A percentile compares a stretch with the other conserved stretches of the same genome.
Evolutionary conservation across 2,329 filamentous ascomycete genomes (phyloP).

Genomic region (Elsinoe necatrix): DNA sequence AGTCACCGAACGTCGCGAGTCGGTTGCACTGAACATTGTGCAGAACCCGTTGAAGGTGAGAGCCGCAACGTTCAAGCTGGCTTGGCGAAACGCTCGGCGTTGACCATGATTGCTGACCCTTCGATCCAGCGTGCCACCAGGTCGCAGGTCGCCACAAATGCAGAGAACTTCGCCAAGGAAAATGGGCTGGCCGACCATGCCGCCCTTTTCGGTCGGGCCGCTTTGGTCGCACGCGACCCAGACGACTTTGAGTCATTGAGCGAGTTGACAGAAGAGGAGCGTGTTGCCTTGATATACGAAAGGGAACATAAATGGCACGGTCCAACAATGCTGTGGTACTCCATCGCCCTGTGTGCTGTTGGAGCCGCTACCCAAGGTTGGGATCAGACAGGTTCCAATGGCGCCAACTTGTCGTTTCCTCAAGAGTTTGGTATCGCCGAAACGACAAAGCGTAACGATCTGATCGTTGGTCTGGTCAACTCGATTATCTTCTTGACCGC

Average conservation of each 20-base stretch:
- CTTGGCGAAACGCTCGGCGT: background rate
- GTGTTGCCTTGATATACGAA: conserved; percentile 53
- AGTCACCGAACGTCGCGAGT: conserved; percentile 29
- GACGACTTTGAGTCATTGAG: conserved; percentile 53
- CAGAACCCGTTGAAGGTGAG: conserved; percentile 39
- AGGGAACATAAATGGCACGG: conserved; percentile 60
- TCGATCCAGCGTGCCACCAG: conserved; percentile 26
- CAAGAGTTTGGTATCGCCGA: conserved; percentile 22
- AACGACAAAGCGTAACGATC: conserved; percentile 27
- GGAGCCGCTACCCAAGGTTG: conserved; percentile 28
- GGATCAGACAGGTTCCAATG: conserved; percentile 28
- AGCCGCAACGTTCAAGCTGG: conserved; percentile 17
- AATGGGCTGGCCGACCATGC: conserved; percentile 32
- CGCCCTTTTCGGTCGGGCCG: conserved; percentile 36
- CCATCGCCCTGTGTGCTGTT: conserved; percentile 46
- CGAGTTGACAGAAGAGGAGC: conserved; percentile 52
- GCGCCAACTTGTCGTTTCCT: conserved; percentile 26
- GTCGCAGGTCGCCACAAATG: conserved; percentile 29
- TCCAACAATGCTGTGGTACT: conserved; percentile 54
- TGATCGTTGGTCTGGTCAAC: conserved; percentile 44
- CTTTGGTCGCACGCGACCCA: conserved; percentile 65
- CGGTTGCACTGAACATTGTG: conserved; percentile 40
- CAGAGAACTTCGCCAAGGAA: conserved; percentile 27
- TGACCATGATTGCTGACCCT: conserved; percentile 16
- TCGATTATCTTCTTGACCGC: conserved; percentile 45